These are phyloP conservation scores for Schizochytrium sp. DNA, from an alignment of 108 stramenopile species.

Conservation along the genomic window DNA sequence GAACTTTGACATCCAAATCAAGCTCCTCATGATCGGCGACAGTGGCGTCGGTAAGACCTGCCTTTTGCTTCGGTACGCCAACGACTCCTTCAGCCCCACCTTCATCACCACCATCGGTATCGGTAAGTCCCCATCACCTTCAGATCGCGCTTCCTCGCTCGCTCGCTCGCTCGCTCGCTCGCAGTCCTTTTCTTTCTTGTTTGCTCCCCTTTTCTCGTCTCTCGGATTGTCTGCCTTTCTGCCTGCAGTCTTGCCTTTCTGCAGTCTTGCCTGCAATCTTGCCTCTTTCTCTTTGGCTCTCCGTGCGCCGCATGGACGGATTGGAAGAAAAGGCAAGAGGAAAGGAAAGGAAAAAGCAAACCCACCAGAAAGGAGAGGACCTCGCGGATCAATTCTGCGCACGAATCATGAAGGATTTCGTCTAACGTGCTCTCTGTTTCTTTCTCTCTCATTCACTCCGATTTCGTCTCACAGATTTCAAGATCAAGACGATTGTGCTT, in stretches of 20 bases:
- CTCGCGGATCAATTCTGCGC: neutral
- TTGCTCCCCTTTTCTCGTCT: too few relatives aligned
- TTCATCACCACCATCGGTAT: constrained; percentile 59
- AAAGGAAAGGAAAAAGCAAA: neutral
- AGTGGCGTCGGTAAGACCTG: constrained; percentile 94
- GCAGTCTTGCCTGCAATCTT: too few relatives aligned
- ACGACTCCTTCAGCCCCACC: constrained; percentile 82
- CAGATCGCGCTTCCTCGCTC: neutral
- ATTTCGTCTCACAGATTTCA: constrained; percentile 35
- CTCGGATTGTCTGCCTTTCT: too few relatives aligned
- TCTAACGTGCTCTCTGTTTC: neutral
- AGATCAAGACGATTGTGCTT: constrained; percentile 55
- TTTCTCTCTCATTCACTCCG: neutral
- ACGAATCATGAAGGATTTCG: neutral
- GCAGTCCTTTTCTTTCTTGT: too few relatives aligned
- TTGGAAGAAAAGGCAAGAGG: too few relatives aligned
- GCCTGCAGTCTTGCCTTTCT: too few relatives aligned
- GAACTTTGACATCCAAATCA: constrained; percentile 84
- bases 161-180: neutral
- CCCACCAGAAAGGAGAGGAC: neutral
- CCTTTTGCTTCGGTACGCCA: constrained; percentile 93
- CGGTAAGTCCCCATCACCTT: neutral
- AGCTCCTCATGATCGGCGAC: constrained; percentile 99
- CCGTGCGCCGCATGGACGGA: too few relatives aligned
- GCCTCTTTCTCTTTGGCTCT: too few relatives aligned